These are phyloP conservation scores for Helminthosporium solani DNA, from an alignment of 2,329 filamentous ascomycete species.

Conservation along the genomic window DNA sequence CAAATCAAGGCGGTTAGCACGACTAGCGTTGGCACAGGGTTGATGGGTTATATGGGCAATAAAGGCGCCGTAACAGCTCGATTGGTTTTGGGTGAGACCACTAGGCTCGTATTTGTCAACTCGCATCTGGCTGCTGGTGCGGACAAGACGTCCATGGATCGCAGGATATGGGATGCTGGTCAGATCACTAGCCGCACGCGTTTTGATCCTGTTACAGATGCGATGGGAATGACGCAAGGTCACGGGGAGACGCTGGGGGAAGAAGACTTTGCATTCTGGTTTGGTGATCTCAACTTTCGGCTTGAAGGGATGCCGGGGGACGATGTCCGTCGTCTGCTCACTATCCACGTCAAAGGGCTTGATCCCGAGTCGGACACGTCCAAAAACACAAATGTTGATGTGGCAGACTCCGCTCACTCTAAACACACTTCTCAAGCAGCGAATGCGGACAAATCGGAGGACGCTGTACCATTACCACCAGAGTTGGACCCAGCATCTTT, in stretches of 20 bases:
- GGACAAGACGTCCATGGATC: constrained; percentile 73
- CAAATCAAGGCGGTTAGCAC: constrained; percentile 81
- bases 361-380: constrained; percentile 27
- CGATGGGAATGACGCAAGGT: constrained; percentile 60
- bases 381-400: constrained; percentile 3
- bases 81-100: constrained; percentile 85
- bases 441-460: constrained; percentile 10
- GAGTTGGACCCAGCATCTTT: constrained; percentile 79
- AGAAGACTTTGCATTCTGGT: constrained; percentile 94
- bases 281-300: constrained; percentile 93
- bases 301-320: constrained; percentile 85
- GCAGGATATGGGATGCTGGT: constrained; percentile 84
- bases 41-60: constrained; percentile 93
- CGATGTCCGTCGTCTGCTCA: constrained; percentile 82
- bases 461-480: constrained; percentile 40
- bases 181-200: constrained; percentile 75
- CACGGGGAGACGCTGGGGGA: constrained; percentile 73
- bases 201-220: constrained; percentile 71
- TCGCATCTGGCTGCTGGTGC: constrained; percentile 86
- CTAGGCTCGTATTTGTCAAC: constrained; percentile 85
- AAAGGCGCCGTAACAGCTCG: constrained; percentile 86
- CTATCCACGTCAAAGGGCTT: constrained; percentile 77
- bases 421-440: constrained; percentile 14
- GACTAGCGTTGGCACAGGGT: constrained; percentile 79
- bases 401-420: constrained; percentile 24